A percentile compares a stretch with the other conserved stretches of the same genome.
Conservation (phyloP, 1,284 basidiomycete genomes). For the Coriolopsis trogii region DNA sequence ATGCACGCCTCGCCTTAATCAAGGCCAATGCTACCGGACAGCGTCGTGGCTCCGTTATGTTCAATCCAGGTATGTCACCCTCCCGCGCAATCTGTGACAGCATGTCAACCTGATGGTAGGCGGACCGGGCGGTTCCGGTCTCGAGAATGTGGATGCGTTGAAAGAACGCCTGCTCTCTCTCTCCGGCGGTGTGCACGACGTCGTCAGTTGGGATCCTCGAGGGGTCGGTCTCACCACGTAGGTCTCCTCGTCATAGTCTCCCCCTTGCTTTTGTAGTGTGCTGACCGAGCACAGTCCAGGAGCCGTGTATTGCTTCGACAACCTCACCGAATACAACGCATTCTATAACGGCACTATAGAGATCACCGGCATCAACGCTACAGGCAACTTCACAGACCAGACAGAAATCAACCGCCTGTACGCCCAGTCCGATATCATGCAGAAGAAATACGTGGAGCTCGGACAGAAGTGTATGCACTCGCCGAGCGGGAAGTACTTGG, state of each 20-base stretch:
- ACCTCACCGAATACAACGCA: slow-evolving; percentile 1
- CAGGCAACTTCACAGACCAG: slow-evolving; percentile 11
- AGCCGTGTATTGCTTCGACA: slow-evolving; percentile 11
- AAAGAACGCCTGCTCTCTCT: not conserved
- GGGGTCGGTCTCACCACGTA: slow-evolving; percentile 9
- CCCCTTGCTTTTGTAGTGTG: too few species aligned
- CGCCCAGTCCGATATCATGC: slow-evolving; percentile 11
- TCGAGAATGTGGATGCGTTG: not conserved
- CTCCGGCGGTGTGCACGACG: slow-evolving; percentile 10
- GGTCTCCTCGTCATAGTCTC: not conserved
- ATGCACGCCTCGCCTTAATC: slow-evolving; percentile 6
- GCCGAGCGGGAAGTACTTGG: slow-evolving; percentile 3
- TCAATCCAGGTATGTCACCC: not conserved
- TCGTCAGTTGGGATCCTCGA: slow-evolving; percentile 19
- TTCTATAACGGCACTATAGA: slow-evolving; percentile 17
- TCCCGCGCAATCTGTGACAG: not conserved
- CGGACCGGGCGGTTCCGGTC: not conserved
- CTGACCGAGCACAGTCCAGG: too few species aligned
- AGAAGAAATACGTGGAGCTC: slow-evolving; percentile 18
- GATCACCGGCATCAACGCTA: slow-evolving; percentile 10
- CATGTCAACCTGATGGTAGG: not conserved
- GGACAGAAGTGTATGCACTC: slow-evolving; percentile 1
- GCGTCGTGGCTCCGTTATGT: slow-evolving; percentile 6
- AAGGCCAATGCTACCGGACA: slow-evolving; percentile 13
- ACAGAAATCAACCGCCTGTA: slow-evolving; percentile 4